Evolutionary conservation across 345 rosid species (phyloP).

Genomic region (Camelina neglecta): DNA sequence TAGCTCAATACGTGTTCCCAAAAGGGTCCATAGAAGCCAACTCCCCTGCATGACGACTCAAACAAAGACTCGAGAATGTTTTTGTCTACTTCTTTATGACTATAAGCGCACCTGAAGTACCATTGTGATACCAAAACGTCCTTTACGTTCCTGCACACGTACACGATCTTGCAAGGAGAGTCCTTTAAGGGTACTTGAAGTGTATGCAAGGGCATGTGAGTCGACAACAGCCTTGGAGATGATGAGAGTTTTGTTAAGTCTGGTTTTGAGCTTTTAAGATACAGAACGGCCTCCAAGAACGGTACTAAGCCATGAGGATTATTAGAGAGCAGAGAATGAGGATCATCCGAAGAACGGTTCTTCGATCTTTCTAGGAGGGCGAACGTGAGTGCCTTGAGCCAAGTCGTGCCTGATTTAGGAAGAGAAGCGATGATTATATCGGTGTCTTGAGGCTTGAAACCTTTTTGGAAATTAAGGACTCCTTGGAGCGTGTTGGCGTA

Average conservation of each 20-base stretch:
- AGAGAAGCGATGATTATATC: slow-evolving; percentile 52
- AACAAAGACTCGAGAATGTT: slow-evolving; percentile 43
- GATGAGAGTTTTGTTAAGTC: background rate
- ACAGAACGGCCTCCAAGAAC: background rate
- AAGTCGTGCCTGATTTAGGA: slow-evolving; percentile 59
- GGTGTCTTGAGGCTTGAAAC: slow-evolving; percentile 48
- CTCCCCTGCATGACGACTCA: slow-evolving; percentile 50
- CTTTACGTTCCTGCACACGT: slow-evolving; percentile 55
- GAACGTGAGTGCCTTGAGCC: slow-evolving; percentile 57
- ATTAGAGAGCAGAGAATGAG: slow-evolving; percentile 51
- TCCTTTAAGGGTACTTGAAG: slow-evolving; percentile 42
- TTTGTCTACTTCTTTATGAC: background rate
- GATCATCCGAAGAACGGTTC: slow-evolving; percentile 22
- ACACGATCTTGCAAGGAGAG: slow-evolving; percentile 55
- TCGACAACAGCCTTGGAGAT: slow-evolving; percentile 52
- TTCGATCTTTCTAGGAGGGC: slow-evolving; percentile 43
- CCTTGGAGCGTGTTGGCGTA: slow-evolving; percentile 32
- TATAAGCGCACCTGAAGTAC: slow-evolving; percentile 40
- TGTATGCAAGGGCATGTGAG: slow-evolving; percentile 43
- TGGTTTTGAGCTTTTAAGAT: background rate
- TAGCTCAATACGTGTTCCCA: slow-evolving; percentile 62
- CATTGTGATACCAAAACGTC: slow-evolving; percentile 56
- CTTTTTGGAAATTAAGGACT: slow-evolving; percentile 46
- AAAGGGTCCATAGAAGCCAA: slow-evolving; percentile 48
- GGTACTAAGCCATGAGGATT: background rate